Evolutionary conservation across 2,329 filamentous ascomycete genomes (phyloP).

Genomic region (Fusarium napiforme): DNA sequence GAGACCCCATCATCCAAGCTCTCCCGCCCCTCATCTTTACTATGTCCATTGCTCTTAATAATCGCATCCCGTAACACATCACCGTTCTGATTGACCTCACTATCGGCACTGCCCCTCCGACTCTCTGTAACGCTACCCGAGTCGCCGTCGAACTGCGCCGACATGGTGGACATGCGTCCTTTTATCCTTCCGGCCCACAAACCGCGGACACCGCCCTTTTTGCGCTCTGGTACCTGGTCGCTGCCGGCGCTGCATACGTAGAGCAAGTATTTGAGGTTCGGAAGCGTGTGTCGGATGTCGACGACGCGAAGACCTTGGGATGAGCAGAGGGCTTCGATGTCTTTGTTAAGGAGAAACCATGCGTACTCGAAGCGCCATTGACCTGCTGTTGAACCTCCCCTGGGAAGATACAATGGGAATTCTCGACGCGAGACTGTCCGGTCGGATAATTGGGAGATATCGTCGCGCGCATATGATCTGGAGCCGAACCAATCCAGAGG

Average conservation of each 20-base stretch:
- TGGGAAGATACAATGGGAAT: slow-evolving; percentile 81
- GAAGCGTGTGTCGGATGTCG: slow-evolving; percentile 90
- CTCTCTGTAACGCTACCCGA: slow-evolving; percentile 54
- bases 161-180: slow-evolving; percentile 49
- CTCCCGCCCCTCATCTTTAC: slow-evolving; percentile 26
- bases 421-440: slow-evolving; percentile 66
- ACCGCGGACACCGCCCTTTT: slow-evolving; percentile 69
- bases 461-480: slow-evolving; percentile 78
- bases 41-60: slow-evolving; percentile 40
- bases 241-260: slow-evolving; percentile 88
- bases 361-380: slow-evolving; percentile 95
- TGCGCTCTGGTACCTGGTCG: slow-evolving; percentile 70
- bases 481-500: slow-evolving; percentile 79
- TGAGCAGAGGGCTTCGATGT: slow-evolving; percentile 78
- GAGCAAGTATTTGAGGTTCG: slow-evolving; percentile 92
- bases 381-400: slow-evolving; percentile 71
- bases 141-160: slow-evolving; percentile 49
- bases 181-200: slow-evolving; percentile 63
- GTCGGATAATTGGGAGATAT: slow-evolving; percentile 69
- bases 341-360: slow-evolving; percentile 95
- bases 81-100: slow-evolving; percentile 54
- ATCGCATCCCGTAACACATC: slow-evolving; percentile 56
- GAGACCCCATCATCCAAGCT: slow-evolving; percentile 43
- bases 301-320: slow-evolving; percentile 80
- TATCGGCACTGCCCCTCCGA: slow-evolving; percentile 57